Conservation (phyloP, 371 early-diverging fungal genomes). For the Synchytrium microbalum region DNA sequence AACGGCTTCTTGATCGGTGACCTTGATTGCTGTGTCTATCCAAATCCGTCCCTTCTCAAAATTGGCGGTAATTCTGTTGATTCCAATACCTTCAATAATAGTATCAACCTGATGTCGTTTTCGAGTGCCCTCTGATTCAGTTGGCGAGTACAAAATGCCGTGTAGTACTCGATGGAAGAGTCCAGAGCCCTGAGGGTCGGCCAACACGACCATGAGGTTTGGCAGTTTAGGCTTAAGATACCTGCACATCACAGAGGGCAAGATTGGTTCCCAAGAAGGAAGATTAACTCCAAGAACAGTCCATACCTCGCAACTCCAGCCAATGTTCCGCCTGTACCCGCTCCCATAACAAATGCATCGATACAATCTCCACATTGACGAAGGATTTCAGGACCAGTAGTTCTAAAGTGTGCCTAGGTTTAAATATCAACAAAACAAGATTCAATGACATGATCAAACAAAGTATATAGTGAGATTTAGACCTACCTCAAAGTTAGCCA, state of each 20-base stretch:
- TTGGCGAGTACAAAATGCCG: constrained; percentile 78
- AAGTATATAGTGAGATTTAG: constrained; percentile 14
- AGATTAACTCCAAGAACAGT: no score
- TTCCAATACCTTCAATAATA: constrained; percentile 91
- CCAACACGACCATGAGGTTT: constrained; percentile 61
- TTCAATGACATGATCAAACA: constrained; percentile 82
- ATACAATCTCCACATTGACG: constrained; percentile 59
- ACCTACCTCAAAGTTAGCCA: constrained; percentile 55
- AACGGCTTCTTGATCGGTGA: constrained; percentile 84
- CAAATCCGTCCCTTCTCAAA: constrained; percentile 65
- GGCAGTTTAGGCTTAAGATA: constrained; percentile 67
- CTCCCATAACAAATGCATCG: constrained; percentile 81
- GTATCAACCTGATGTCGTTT: constrained; percentile 93
- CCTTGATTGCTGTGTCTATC: constrained; percentile 72
- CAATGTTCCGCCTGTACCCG: constrained; percentile 37
- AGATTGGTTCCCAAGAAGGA: no score
- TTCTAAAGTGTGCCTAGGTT: constrained; percentile 62
- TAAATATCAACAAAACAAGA: constrained; percentile 65
- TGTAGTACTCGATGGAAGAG: constrained; percentile 84
- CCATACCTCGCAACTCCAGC: constrained; percentile 2
- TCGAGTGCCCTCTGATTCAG: constrained; percentile 75
- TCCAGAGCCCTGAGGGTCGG: constrained; percentile 92
- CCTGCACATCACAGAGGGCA: constrained; percentile 76
- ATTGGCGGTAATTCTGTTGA: constrained; percentile 88
- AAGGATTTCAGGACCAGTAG: constrained; percentile 87